Evolutionary conservation across 1,139 yeast genomes (phyloP).

Genomic region (Zygosaccharomyces pseudobailii): DNA sequence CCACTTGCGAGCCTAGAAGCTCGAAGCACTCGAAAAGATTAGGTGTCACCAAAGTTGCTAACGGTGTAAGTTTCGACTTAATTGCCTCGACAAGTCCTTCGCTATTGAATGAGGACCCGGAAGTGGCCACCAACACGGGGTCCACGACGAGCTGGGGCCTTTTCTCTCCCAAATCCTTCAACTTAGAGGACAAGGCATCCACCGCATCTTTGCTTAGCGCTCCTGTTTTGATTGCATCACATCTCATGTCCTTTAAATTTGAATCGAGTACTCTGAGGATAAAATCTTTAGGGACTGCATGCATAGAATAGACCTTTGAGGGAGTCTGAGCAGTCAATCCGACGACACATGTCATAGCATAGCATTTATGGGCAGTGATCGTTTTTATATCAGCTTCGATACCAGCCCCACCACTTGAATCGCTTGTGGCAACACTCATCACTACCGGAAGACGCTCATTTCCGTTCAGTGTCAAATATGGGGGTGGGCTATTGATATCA

Average conservation of each 20-base stretch:
- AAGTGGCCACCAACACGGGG: conserved; percentile 80
- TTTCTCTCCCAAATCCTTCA: conserved; percentile 36
- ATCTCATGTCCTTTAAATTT: conserved; percentile 58
- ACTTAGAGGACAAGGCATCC: conserved; percentile 40
- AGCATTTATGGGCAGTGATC: conserved; percentile 70
- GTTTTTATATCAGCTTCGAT: conserved; percentile 90
- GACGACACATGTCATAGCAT: conserved; percentile 74
- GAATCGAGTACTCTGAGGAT: conserved; percentile 47
- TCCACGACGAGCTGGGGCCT: conserved; percentile 53
- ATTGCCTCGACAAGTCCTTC: conserved; percentile 43
- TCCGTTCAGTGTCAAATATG: conserved; percentile 23
- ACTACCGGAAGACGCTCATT: conserved; percentile 38
- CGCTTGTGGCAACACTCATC: conserved; percentile 76
- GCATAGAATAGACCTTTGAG: conserved; percentile 49
- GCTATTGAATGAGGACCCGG: conserved; percentile 58
- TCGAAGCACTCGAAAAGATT: conserved; percentile 61
- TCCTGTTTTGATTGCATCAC: conserved; percentile 77
- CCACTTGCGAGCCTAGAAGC: conserved; percentile 24
- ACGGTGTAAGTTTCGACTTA: conserved; percentile 42
- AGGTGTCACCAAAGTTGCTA: conserved; percentile 70
- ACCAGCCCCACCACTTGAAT: conserved; percentile 93
- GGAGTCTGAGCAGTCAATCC: conserved; percentile 87
- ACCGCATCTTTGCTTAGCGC: conserved; percentile 64
- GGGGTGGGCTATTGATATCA: conserved; percentile 30
- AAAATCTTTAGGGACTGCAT: conserved; percentile 43